Percentiles rank a stretch among this genome's conserved stretches.
These are phyloP conservation scores for Debaryomyces prosopidis DNA, from an alignment of 805 yeast genomes.

Conservation along the genomic window DNA sequence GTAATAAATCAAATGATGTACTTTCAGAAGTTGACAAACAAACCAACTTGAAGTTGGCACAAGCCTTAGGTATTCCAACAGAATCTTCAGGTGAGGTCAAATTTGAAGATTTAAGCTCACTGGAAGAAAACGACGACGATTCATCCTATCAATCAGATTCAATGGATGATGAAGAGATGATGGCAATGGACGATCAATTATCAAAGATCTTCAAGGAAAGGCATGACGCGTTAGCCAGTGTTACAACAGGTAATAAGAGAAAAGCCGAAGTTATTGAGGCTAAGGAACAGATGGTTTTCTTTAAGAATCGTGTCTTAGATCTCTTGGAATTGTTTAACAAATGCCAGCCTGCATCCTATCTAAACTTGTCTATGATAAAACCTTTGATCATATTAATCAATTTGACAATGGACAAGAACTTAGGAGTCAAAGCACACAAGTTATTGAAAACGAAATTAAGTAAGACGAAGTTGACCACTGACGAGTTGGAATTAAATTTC, in stretches of 20 bases:
- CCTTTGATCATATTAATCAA: constrained; percentile 64
- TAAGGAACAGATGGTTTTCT: constrained; percentile 71
- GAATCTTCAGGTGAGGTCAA: constrained; percentile 45
- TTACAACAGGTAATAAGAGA: constrained; percentile 60
- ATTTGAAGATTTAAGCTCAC: constrained; percentile 36
- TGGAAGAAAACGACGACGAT: constrained; percentile 39
- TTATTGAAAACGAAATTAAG: constrained; percentile 61
- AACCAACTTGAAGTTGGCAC: constrained; percentile 65
- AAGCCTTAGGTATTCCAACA: constrained; percentile 67
- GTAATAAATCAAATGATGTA: constrained; percentile 11
- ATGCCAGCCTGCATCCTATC: constrained; percentile 39
- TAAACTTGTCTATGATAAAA: constrained; percentile 45
- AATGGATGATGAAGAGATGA: constrained; percentile 96
- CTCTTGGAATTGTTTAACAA: constrained; percentile 65
- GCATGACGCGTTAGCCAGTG: constrained; percentile 56
- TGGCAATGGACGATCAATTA: constrained; percentile 85
- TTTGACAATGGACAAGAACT: constrained; percentile 64
- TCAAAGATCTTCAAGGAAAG: constrained; percentile 84
- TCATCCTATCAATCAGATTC: constrained; percentile 66
- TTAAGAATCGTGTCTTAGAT: constrained; percentile 79
- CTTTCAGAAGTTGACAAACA: constrained; percentile 31
- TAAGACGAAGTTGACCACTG: constrained; percentile 40
- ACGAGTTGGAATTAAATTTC: constrained; percentile 17
- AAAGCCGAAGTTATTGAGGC: constrained; percentile 78
- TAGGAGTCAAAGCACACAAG: constrained; percentile 77